Conservation (phyloP, 2,329 filamentous ascomycete genomes). For the Apiospora hydei region DNA sequence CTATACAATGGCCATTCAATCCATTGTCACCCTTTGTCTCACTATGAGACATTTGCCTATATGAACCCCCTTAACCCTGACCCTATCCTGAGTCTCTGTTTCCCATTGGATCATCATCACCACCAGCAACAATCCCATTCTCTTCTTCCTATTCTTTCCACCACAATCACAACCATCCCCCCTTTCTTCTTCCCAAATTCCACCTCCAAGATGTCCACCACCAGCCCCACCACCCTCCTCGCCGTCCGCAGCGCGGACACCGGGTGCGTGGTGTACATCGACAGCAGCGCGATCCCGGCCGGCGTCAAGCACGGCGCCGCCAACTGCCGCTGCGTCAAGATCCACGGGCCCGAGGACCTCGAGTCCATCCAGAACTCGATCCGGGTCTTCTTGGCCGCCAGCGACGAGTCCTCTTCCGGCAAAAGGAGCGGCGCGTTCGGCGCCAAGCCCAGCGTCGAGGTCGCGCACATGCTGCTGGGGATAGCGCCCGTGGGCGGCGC, state of each 20-base stretch:
- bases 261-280: slow-evolving; percentile 19
- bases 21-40: background rate
- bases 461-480: slow-evolving; percentile 8
- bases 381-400: background rate
- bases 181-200: background rate
- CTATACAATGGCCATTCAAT: too few relatives aligned
- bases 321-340: slow-evolving; percentile 9
- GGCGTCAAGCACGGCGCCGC: background rate
- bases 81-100: background rate
- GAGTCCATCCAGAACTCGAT: background rate
- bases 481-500: background rate
- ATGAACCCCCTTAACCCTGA: background rate
- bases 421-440: background rate
- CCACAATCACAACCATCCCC: background rate
- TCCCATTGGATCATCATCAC: background rate
- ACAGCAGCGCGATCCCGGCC: slow-evolving; percentile 2
- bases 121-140: background rate
- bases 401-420: background rate
- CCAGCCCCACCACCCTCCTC: background rate
- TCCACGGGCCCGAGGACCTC: slow-evolving; percentile 21
- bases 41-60: background rate
- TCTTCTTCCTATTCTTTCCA: background rate
- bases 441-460: slow-evolving; percentile 13
- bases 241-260: slow-evolving; percentile 13
- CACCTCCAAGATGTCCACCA: background rate